Conservation (phyloP, 805 yeast species). For the Lachancea sp. region DNA sequence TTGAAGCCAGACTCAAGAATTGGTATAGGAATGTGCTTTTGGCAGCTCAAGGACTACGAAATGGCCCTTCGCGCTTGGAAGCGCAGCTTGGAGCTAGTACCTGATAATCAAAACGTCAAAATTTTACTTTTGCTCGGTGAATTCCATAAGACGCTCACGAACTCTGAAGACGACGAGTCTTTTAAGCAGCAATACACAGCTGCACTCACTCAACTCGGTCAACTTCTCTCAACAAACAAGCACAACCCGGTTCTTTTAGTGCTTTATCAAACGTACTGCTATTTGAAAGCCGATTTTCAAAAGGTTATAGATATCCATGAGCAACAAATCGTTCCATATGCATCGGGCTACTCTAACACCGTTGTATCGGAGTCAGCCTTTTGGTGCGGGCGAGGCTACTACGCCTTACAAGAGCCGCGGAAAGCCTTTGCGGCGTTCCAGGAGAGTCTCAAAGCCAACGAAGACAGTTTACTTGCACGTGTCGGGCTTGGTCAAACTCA, state of each 20-base stretch:
- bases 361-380: constrained; percentile 59
- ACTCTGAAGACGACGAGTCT: constrained; percentile 41
- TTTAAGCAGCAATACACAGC: constrained; percentile 54
- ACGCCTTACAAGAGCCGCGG: constrained; percentile 51
- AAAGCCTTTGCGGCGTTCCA: constrained; percentile 67
- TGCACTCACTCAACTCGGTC: constrained; percentile 45
- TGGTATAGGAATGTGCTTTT: constrained; percentile 91
- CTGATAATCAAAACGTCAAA: constrained; percentile 52
- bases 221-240: constrained; percentile 35
- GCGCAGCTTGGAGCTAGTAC: constrained; percentile 63
- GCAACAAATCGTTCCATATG: constrained; percentile 37
- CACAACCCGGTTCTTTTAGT: constrained; percentile 58
- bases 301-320: constrained; percentile 52
- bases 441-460: constrained; percentile 61
- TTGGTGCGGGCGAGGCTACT: constrained; percentile 82
- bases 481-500: constrained; percentile 86
- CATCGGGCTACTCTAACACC: constrained; percentile 31
- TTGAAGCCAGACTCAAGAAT: constrained; percentile 87
- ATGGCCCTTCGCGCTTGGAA: constrained; percentile 82
- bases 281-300: constrained; percentile 56
- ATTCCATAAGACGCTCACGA: constrained; percentile 56
- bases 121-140: constrained; percentile 61
- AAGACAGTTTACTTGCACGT: constrained; percentile 59
- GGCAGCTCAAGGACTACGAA: constrained; percentile 73
- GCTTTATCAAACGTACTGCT: constrained; percentile 63